Conservation (phyloP, 1,284 basidiomycete genomes). For the Irpex sp. region DNA sequence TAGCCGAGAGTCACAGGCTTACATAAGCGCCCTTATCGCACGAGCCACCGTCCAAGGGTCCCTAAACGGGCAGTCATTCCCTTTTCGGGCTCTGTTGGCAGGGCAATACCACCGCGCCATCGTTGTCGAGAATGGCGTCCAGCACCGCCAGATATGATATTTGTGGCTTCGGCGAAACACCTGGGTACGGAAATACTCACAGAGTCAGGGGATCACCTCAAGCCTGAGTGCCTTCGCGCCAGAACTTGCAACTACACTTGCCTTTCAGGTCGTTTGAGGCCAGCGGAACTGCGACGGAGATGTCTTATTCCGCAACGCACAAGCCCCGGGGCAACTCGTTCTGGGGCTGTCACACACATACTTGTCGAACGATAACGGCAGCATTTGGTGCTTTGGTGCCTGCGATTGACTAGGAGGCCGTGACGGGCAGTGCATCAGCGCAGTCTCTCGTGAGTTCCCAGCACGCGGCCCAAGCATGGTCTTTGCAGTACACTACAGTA, state of each 20-base stretch:
- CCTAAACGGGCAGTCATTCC: background rate
- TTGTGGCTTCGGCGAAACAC: background rate
- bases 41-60: background rate
- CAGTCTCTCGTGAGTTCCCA: background rate
- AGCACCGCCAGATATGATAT: background rate
- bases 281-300: background rate
- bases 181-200: too few relatives aligned
- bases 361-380: background rate
- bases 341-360: background rate
- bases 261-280: background rate
- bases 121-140: background rate
- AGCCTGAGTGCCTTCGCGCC: too few relatives aligned
- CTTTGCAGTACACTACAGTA: background rate
- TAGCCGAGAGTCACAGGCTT: background rate
- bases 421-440: background rate
- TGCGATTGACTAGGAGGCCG: background rate
- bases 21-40: background rate
- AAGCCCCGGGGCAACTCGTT: background rate
- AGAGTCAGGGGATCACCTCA: too few relatives aligned
- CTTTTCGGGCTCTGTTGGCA: background rate
- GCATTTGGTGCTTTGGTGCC: background rate
- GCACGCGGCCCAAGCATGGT: background rate
- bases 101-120: background rate
- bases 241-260: background rate
- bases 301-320: background rate